A percentile compares a stretch with the other conserved stretches of the same genome.
These are phyloP conservation scores for Blastobotrys raffinosifermentans DNA, from an alignment of 1,139 yeast genomes.

Conservation along the genomic window DNA sequence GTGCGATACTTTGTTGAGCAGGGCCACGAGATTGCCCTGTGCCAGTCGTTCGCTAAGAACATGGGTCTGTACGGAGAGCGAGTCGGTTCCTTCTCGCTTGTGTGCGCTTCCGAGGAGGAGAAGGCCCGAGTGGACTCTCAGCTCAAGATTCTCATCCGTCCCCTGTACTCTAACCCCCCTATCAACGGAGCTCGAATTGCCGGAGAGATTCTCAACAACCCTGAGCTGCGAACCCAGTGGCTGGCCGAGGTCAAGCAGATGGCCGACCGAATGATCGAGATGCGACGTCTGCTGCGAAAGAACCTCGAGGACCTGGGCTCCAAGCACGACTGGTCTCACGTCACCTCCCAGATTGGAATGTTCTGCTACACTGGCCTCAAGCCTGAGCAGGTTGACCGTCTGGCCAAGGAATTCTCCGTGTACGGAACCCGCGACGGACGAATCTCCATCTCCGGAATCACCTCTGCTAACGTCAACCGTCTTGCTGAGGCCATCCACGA, in stretches of 20 bases:
- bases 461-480: constrained; percentile 66
- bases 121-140: constrained; percentile 57
- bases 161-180: constrained; percentile 91
- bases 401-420: constrained; percentile 73
- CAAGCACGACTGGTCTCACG: constrained; percentile 91
- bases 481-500: constrained; percentile 75
- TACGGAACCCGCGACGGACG: constrained; percentile 71
- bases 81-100: constrained; percentile 74
- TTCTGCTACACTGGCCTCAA: constrained; percentile 88
- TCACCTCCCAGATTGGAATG: constrained; percentile 92
- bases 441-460: constrained; percentile 91
- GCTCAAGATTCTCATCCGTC: constrained; percentile 68
- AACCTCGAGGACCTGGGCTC: constrained; percentile 62
- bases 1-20: constrained; percentile 72
- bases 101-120: constrained; percentile 33
- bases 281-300: constrained; percentile 65
- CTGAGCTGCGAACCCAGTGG: constrained; percentile 73
- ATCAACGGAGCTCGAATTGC: constrained; percentile 95
- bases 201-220: constrained; percentile 62
- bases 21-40: constrained; percentile 42
- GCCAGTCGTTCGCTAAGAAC: constrained; percentile 98
- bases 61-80: constrained; percentile 98
- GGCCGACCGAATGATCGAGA: constrained; percentile 75
- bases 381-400: constrained; percentile 70
- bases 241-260: constrained; percentile 75